Evolutionary conservation across 2,329 filamentous ascomycete genomes (phyloP).

Genomic region (Paecilomyces variotii): DNA sequence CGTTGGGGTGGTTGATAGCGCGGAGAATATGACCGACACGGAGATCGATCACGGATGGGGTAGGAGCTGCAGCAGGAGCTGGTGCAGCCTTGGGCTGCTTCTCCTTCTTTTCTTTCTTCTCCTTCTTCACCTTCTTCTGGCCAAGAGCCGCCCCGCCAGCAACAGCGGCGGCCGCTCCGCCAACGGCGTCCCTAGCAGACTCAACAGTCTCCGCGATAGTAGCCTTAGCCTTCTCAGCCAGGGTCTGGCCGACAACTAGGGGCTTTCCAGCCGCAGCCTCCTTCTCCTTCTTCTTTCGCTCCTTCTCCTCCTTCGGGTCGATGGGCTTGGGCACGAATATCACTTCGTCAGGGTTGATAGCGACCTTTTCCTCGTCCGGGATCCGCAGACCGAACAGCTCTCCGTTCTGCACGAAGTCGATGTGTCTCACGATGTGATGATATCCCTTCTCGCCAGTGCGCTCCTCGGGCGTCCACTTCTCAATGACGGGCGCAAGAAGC

Average conservation of each 20-base stretch:
- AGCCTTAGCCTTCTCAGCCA: slow-evolving; percentile 50
- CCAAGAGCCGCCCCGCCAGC: slow-evolving; percentile 16
- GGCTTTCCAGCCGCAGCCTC: slow-evolving; percentile 42
- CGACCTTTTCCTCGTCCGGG: slow-evolving; percentile 64
- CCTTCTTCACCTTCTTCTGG: slow-evolving; percentile 47
- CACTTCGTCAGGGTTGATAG: slow-evolving; percentile 70
- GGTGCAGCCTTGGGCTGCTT: slow-evolving; percentile 70
- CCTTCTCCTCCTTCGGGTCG: slow-evolving; percentile 91
- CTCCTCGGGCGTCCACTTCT: slow-evolving; percentile 75
- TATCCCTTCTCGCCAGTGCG: slow-evolving; percentile 81
- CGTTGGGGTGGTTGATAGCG: slow-evolving; percentile 89
- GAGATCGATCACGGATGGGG: slow-evolving; percentile 83
- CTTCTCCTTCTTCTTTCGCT: slow-evolving; percentile 94
- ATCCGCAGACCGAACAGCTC: slow-evolving; percentile 61
- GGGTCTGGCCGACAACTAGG: slow-evolving; percentile 22
- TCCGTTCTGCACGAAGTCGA: slow-evolving; percentile 94
- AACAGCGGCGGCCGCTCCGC: slow-evolving; percentile 15
- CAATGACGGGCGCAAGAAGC: slow-evolving; percentile 65
- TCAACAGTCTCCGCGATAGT: slow-evolving; percentile 23
- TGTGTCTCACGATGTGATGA: slow-evolving; percentile 81
- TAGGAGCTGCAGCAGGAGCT: slow-evolving; percentile 64
- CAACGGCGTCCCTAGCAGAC: slow-evolving; percentile 32
- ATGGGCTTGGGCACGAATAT: slow-evolving; percentile 81
- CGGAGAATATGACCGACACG: slow-evolving; percentile 96
- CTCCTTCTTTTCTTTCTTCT: slow-evolving; percentile 82